These are phyloP conservation scores for Bretziella fagacearum DNA, from an alignment of 2,329 filamentous ascomycete genomes.

Conservation along the genomic window DNA sequence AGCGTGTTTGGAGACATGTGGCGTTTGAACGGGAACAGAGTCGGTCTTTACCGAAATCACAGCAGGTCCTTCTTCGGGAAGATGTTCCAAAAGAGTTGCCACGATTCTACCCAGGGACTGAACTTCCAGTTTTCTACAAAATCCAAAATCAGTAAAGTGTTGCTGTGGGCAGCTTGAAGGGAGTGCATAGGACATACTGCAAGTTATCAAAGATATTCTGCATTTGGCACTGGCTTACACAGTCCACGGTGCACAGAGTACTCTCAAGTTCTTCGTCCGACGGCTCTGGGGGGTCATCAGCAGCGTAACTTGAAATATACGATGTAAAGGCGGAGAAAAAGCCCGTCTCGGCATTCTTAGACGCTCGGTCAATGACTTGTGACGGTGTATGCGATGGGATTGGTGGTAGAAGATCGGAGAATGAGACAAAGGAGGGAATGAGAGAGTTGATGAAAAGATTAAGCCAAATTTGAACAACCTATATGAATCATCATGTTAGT, in stretches of 20 bases:
- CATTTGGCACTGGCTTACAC: constrained; percentile 77
- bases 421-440: constrained; percentile 62
- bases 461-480: constrained; percentile 81
- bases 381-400: constrained; percentile 86
- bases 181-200: constrained; percentile 37
- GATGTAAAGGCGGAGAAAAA: constrained; percentile 89
- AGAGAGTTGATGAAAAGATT: constrained; percentile 95
- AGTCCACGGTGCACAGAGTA: constrained; percentile 85
- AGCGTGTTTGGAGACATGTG: constrained; percentile 39
- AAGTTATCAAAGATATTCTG: constrained; percentile 71
- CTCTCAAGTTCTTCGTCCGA: constrained; percentile 95
- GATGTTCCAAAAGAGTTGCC: constrained; percentile 55
- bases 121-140: constrained; percentile 40
- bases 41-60: constrained; percentile 88
- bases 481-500: constrained; percentile 26
- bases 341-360: constrained; percentile 61
- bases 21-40: constrained; percentile 42
- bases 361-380: constrained; percentile 77
- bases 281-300: constrained; percentile 91
- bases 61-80: constrained; percentile 67
- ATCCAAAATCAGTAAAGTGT: background rate
- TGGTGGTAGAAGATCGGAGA: constrained; percentile 38
- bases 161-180: background rate
- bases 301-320: constrained; percentile 97
- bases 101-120: constrained; percentile 36